Percentiles rank a stretch among this genome's conserved stretches.
phyloP scores from a whole-genome alignment of 2,329 filamentous ascomycete species.

The Aspergillus carbonarius region DNA sequence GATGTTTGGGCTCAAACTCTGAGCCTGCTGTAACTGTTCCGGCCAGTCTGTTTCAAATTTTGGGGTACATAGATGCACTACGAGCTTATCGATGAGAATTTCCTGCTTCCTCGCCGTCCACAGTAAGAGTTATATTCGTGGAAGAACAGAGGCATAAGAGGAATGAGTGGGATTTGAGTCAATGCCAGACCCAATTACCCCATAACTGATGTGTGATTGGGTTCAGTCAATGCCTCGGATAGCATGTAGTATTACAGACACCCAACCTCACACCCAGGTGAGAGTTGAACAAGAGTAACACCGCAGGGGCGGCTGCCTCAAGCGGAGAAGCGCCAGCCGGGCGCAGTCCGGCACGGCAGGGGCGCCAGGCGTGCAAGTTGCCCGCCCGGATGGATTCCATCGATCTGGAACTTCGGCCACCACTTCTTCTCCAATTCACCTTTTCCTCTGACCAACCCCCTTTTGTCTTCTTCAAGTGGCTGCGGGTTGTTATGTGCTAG shows the following conservation, averaged over 20 bases:
- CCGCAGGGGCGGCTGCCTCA: too few relatives aligned
- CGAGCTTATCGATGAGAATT: background rate
- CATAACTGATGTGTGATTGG: too few relatives aligned
- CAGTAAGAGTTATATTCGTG: background rate
- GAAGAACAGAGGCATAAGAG: too few relatives aligned
- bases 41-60: constrained; percentile 2
- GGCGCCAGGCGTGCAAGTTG: constrained; percentile 13
- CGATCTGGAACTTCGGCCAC: background rate
- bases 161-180: too few relatives aligned
- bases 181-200: too few relatives aligned
- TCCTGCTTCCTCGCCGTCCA: background rate
- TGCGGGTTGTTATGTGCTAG: background rate
- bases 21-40: constrained; percentile 27
- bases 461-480: background rate
- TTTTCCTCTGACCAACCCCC: constrained; percentile 8
- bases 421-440: constrained; percentile 3
- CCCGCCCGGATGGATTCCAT: background rate
- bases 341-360: constrained; percentile 11
- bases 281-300: too few relatives aligned
- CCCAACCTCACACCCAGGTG: too few relatives aligned
- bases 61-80: constrained; percentile 10
- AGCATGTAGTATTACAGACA: too few relatives aligned
- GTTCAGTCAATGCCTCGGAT: too few relatives aligned
- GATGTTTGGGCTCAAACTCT: constrained; percentile 94
- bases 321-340: background rate